These are phyloP conservation scores for Cylindrotheca fusiformis DNA, from an alignment of 108 stramenopile genomes.

Conservation along the genomic window DNA sequence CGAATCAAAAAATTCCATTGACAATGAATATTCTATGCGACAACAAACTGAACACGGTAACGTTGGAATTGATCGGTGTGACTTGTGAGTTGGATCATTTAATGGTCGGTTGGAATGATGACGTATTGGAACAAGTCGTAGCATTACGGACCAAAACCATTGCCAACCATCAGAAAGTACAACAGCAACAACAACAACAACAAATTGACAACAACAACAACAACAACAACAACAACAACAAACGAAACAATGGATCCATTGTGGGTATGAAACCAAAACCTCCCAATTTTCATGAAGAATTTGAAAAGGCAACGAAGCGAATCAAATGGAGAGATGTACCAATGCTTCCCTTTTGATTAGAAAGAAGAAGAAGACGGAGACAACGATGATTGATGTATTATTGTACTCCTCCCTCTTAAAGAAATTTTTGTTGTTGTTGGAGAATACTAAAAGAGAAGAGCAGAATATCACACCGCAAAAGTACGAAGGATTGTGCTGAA, in stretches of 20 bases:
- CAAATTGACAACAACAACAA: no score
- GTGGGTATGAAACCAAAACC: background rate
- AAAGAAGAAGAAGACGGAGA: no score
- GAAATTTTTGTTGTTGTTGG: no score
- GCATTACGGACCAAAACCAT: constrained; percentile 1
- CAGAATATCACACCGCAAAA: no score
- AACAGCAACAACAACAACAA: no score
- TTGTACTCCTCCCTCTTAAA: no score
- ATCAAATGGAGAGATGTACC: background rate
- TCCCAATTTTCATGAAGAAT: background rate
- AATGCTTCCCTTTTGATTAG: background rate
- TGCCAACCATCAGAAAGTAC: background rate
- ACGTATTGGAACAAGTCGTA: constrained; percentile 5
- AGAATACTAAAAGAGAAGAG: no score
- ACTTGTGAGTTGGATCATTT: constrained; percentile 27
- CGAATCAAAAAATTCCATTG: constrained; percentile 23
- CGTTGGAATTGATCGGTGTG: constrained; percentile 27
- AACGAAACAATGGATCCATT: background rate
- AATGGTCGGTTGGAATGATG: constrained; percentile 33
- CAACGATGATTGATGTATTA: no score
- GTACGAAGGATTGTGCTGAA: no score
- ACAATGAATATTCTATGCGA: constrained; percentile 43
- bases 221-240: background rate
- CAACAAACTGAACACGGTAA: constrained; percentile 32
- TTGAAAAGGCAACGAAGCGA: background rate